Evolutionary conservation across 306 rosid genomes (phyloP), one percentile per base, ranked within the genome.

Genomic region (Cicer cuneatum): DNA sequence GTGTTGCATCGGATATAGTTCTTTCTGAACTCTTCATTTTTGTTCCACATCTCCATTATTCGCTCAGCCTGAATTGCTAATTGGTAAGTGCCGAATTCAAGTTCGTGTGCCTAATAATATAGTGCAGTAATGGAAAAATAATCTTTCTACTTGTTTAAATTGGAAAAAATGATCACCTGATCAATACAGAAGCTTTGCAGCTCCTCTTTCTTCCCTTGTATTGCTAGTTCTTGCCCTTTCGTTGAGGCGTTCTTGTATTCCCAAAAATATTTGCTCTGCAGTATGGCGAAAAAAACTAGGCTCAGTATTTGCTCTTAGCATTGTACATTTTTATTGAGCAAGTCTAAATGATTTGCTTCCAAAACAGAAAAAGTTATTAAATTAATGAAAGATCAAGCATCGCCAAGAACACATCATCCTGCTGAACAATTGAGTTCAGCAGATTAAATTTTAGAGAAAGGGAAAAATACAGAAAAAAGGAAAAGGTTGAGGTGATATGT

Each of bases 1-100:
- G 81, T 88, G 88, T 92, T 90, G 87, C 90, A 83, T 79, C 82
- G 89, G 12, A 80, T 33, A 63, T 92, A 92, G 64, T 90, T 83
- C 79, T 70, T 87, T 77, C 94, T 84, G 83, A 92, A 92, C 80
- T 86, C 96, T 56, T 79, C 89, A 64, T 88, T 74, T 57, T 71
- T 62, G 75, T 86, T 87, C 93, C 93, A 85, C 54, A 87, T 77
- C 80, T 87, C 89, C 92, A 84, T 83, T 66, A 85, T 40, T 65
- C 80, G 71, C 85, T 87, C 96, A 78, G 77, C 92, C 98, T 92
- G 69, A 77, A 81, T 33, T 65, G 67, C 10, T 71, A 10, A 77
- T 57, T 35, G 14, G 60, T 72, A 15, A 87, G 83, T 56, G 53
- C 24, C 29, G 10, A 76, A 79, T 21, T 76, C 76, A 65, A 52